Evolutionary conservation across 164 flowering plant species (phyloP), one percentile per base, ranked within the genome.

Genomic region (Tetracentron sinense): DNA sequence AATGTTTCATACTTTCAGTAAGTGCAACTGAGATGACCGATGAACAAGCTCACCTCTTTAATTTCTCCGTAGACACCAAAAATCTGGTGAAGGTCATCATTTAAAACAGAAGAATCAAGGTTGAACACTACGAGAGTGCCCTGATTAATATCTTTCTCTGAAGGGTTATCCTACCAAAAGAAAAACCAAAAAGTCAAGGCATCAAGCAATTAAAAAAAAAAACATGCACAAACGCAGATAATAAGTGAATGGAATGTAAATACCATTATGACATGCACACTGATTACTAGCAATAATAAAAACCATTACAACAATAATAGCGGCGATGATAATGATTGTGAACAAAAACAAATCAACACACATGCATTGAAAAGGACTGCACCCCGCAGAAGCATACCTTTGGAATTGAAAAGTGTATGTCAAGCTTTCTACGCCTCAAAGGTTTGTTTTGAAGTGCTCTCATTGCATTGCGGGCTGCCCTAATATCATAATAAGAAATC

Each of bases 21-120:
- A 61, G 3, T 14, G 29, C 12, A 21, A 42, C 30, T 42, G 31
- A 47, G n/a, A 63, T 56, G 2, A 52, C 27, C 14, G 25, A 54
- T 10, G 54, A 44, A 25, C 56, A 52, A 64, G 42, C 66, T 65
- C 31, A 87, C 92, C 84, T 86, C 89, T 67, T 84, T 89, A 66
- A 89, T 79, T 70, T 86, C 97, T 67, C 97, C 97, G 78, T 86
- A 83, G 54, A 70, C 78, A 62, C 87, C 84, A 82, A 90, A 88
- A 48, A 88, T 81, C 67, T 81, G 74, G 23, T 61, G 77, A 68
- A 90, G 88, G 33, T 86, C 86, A 53, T 83, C 88, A 74, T 77
- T 81, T 65, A 95, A 82, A 71, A 88, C 81, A 75, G 90, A 74
- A 60, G 85, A 79, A 74, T 88, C 95, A 51, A 90, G 85, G 59